Percentiles rank a stretch among this genome's conserved stretches.
Conservation (phyloP, 2,329 filamentous ascomycete species). For the Akanthomyces uredinophilus region DNA sequence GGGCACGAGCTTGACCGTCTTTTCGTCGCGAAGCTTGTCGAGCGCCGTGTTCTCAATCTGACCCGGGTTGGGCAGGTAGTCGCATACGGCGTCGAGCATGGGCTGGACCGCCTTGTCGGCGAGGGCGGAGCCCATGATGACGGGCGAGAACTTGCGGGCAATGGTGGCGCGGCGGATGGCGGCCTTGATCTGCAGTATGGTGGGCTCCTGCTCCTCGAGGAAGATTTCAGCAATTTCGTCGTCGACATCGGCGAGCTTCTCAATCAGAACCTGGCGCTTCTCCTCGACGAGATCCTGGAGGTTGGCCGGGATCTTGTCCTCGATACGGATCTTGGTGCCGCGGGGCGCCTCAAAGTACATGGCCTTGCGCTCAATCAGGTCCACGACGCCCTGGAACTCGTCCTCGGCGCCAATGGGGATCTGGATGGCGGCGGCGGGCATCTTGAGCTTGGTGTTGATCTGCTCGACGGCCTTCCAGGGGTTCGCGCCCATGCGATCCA, state of each 20-base stretch:
- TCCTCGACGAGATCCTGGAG: conserved; percentile 71
- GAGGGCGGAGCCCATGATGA: conserved; percentile 93
- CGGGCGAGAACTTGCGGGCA: conserved; percentile 81
- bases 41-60: conserved; percentile 87
- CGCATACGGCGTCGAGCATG: conserved; percentile 93
- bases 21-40: conserved; percentile 73
- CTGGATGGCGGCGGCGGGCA: conserved; percentile 88
- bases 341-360: conserved; percentile 85
- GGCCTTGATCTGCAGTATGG: conserved; percentile 80
- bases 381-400: conserved; percentile 85
- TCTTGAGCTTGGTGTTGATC: conserved; percentile 93
- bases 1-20: conserved; percentile 78
- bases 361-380: conserved; percentile 85
- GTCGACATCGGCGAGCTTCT: conserved; percentile 94
- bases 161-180: conserved; percentile 93
- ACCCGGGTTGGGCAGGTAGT: conserved; percentile 88
- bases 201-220: conserved; percentile 79
- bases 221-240: conserved; percentile 96
- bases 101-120: conserved; percentile 94
- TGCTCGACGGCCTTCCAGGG: conserved; percentile 97
- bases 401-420: conserved; percentile 92
- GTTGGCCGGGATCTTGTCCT: conserved; percentile 78
- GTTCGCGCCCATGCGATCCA: conserved; percentile 98
- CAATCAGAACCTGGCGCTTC: conserved; percentile 80
- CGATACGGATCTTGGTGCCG: conserved; percentile 71